phyloP scores from a whole-genome alignment of 495 filamentous ascomycete species.

The Parathielavia hyrcaniae region DNA sequence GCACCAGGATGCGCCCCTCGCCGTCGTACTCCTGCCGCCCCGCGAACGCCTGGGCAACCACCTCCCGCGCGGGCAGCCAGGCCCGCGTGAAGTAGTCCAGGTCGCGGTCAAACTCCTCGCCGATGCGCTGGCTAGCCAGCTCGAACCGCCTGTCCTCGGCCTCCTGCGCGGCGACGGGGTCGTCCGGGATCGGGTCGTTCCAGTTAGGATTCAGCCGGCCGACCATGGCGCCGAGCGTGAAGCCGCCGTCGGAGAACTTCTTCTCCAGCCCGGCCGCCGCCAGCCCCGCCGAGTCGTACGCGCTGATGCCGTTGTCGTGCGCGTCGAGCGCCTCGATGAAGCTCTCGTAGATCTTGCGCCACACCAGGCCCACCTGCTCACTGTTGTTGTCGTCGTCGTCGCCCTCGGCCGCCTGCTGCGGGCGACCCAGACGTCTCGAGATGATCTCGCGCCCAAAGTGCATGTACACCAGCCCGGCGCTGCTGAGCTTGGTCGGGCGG shows the following conservation, averaged over 20 bases:
- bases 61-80: constrained; percentile 82
- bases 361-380: constrained; percentile 65
- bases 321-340: constrained; percentile 96
- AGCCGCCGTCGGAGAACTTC: constrained; percentile 71
- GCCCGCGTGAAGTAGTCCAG: constrained; percentile 61
- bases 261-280: constrained; percentile 62
- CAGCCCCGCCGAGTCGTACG: constrained; percentile 63
- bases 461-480: constrained; percentile 89
- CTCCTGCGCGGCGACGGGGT: constrained; percentile 55
- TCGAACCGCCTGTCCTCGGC: constrained; percentile 77
- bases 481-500: constrained; percentile 79
- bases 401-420: too few relatives aligned
- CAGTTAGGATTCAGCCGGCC: constrained; percentile 72
- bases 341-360: constrained; percentile 81
- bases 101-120: constrained; percentile 74
- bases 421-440: constrained; percentile 50
- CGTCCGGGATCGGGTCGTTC: constrained; percentile 47
- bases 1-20: constrained; percentile 71
- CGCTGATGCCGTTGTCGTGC: constrained; percentile 89
- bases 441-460: constrained; percentile 87
- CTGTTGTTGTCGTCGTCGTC: constrained; percentile 46
- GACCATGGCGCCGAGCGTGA: constrained; percentile 77
- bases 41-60: constrained; percentile 65
- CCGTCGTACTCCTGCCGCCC: constrained; percentile 59
- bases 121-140: constrained; percentile 70